phyloP scores from a whole-genome alignment of 2,329 filamentous ascomycete genomes.

The Dactylellina haptotyla region DNA sequence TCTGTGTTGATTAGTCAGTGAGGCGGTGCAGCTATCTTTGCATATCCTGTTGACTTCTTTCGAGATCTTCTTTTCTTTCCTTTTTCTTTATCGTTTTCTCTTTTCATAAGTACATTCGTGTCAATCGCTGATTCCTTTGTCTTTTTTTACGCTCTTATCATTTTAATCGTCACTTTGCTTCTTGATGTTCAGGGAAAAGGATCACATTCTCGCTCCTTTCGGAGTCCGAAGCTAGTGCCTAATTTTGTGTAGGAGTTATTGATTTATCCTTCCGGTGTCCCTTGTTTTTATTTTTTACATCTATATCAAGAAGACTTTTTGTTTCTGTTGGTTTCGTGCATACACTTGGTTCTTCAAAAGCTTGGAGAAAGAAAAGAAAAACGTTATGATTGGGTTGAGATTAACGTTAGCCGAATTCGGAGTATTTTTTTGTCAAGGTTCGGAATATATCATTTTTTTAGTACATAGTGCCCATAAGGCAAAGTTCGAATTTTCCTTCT shows the following conservation, averaged over 20 bases:
- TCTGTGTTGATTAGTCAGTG: slow-evolving; percentile 18
- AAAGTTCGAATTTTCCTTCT: too few relatives aligned
- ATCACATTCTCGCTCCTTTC: background rate
- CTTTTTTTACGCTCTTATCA: too few relatives aligned
- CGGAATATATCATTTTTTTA: background rate
- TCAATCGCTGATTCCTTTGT: background rate
- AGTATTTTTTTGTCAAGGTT: slow-evolving; percentile 1
- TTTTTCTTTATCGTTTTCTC: slow-evolving; percentile 4
- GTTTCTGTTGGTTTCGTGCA: too few relatives aligned
- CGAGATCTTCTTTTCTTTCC: background rate
- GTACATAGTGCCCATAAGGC: background rate
- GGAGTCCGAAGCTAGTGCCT: background rate
- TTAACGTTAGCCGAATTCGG: background rate
- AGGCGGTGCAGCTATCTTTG: slow-evolving; percentile 19
- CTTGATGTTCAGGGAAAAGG: background rate
- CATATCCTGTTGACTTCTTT: slow-evolving; percentile 2
- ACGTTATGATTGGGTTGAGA: background rate
- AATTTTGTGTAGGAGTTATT: background rate
- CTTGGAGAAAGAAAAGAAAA: too few relatives aligned
- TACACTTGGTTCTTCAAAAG: too few relatives aligned
- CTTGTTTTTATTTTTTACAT: background rate
- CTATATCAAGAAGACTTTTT: too few relatives aligned
- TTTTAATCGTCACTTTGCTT: background rate
- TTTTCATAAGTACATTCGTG: background rate
- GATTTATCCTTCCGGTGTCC: background rate